Percentiles rank a stretch among this genome's conserved stretches.
These are phyloP conservation scores for Danielozyma ontarioensis DNA, from an alignment of 805 yeast species.

Conservation along the genomic window DNA sequence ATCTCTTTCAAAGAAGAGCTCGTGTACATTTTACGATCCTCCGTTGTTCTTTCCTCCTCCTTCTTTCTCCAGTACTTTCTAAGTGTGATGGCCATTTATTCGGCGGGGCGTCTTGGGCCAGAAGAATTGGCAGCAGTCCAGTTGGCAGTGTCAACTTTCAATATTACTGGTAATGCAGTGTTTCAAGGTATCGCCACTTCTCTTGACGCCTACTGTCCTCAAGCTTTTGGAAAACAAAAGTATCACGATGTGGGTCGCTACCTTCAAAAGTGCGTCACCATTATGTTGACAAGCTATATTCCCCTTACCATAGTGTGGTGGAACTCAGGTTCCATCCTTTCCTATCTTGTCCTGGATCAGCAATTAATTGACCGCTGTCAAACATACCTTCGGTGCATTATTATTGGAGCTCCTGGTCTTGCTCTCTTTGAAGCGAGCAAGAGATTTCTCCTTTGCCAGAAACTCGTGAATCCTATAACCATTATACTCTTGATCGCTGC, in stretches of 20 bases:
- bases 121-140: conserved; percentile 22
- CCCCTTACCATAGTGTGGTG: conserved; percentile 5
- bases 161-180: conserved; percentile 19
- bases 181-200: conserved; percentile 26
- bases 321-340: conserved; percentile 8
- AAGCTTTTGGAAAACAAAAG: conserved; percentile 20
- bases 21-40: conserved; percentile 10
- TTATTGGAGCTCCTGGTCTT: conserved; percentile 12
- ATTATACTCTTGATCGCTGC: conserved; percentile 10
- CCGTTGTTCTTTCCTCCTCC: conserved; percentile 17
- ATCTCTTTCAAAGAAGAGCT: conserved; percentile 3
- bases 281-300: conserved; percentile 16
- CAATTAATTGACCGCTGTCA: conserved; percentile 11
- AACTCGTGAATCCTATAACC: conserved; percentile 14
- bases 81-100: conserved; percentile 18
- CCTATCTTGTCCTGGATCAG: conserved; percentile 10
- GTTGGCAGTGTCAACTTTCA: conserved; percentile 21
- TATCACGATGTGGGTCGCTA: conserved; percentile 18
- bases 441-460: conserved; percentile 14
- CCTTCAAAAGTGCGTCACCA: conserved; percentile 21
- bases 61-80: conserved; percentile 20
- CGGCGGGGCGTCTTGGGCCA: conserved; percentile 21
- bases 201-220: conserved; percentile 22
- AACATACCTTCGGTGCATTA: conserved; percentile 7
- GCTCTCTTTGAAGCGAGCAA: conserved; percentile 13